These are phyloP conservation scores for Trametes polyzona DNA, from an alignment of 1,284 basidiomycete species.

Conservation along the genomic window DNA sequence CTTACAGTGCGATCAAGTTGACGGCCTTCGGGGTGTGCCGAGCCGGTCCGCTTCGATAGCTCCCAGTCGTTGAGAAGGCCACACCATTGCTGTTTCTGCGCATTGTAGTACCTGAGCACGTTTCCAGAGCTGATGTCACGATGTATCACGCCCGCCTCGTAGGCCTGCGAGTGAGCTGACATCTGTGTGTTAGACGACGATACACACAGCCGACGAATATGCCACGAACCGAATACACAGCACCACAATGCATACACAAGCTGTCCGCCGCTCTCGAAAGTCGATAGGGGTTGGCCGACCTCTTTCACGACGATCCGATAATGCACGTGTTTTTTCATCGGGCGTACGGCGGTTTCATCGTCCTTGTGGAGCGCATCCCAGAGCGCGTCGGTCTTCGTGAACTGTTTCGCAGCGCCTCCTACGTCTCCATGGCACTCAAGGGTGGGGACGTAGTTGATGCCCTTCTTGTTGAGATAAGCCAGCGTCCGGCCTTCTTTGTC, in stretches of 20 bases:
- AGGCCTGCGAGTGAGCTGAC: constrained; percentile 13
- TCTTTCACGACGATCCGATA: constrained; percentile 4
- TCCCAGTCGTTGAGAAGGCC: too few relatives aligned
- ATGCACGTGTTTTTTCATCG: not conserved
- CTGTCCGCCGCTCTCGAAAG: too few relatives aligned
- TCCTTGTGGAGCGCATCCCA: not conserved
- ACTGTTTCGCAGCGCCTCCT: not conserved
- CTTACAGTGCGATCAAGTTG: constrained; percentile 14
- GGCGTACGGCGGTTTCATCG: not conserved
- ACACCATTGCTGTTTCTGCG: too few relatives aligned
- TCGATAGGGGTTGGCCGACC: not conserved
- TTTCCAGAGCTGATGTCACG: constrained; percentile 18
- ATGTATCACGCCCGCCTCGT: constrained; percentile 8
- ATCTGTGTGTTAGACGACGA: too few relatives aligned
- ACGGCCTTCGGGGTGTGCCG: too few relatives aligned
- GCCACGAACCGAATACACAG: too few relatives aligned
- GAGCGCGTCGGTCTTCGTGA: not conserved
- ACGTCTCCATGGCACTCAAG: constrained; percentile 2
- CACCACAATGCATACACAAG: too few relatives aligned
- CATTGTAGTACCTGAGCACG: constrained; percentile 8
- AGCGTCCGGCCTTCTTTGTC: constrained; percentile 12
- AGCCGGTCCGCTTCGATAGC: too few relatives aligned
- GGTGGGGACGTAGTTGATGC: not conserved
- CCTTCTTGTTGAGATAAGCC: not conserved
- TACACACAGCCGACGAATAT: too few relatives aligned